Base-by-base conservation (phyloP, 495 filamentous ascomycete genomes). In the Xylaria curta region DNA sequence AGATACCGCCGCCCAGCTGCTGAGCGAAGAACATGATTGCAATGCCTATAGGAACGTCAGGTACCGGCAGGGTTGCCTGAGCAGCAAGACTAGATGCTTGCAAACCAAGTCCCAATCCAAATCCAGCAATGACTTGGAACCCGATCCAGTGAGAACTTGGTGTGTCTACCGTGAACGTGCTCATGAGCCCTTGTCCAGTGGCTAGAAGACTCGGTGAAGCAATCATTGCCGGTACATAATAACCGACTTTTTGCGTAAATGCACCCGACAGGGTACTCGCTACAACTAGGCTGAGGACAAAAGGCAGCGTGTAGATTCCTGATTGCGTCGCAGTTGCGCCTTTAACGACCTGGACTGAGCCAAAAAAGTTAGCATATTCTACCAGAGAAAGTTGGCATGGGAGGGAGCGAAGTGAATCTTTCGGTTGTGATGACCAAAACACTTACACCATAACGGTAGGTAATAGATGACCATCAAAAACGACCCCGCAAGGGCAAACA, bases 381-480 rank as follows among this genome's bases (percentile, higher is more conserved):
- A 3, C 67, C 28, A 1, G 28, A 47, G 19, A 17, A 53, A 21
- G 42, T 53, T 36, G 28, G 42, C 3, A 28, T 5, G 56, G 0
- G 21, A 53, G 46, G n/a, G 24, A 21, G 28, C 17, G 3, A 5
- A n/a, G 42, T 0, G 68, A 70, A 1, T 74, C 73, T n/a, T 72
- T 73, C n/a, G 77, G 13, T 44, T 71, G 76, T n/a, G 76, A 70
- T 8, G 71, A 73, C 46, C 63, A 79, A 13, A 75, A 76, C 15
- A 85, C 85, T 75, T 93, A 88, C 97, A 94, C 91, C 91, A 94
- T 46, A 94, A 83, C 0, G 91, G 91, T 3, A 93, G 77, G 71
- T 87, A 91, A 76, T 91, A 93, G 21, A 91, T 82, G 46, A 90
- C 76, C 69, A 94, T 81, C 75, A 96, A 87, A 85, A 94, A 94